Conservation (phyloP, 352 stramenopile species). For the Globisporangium middletonii region DNA sequence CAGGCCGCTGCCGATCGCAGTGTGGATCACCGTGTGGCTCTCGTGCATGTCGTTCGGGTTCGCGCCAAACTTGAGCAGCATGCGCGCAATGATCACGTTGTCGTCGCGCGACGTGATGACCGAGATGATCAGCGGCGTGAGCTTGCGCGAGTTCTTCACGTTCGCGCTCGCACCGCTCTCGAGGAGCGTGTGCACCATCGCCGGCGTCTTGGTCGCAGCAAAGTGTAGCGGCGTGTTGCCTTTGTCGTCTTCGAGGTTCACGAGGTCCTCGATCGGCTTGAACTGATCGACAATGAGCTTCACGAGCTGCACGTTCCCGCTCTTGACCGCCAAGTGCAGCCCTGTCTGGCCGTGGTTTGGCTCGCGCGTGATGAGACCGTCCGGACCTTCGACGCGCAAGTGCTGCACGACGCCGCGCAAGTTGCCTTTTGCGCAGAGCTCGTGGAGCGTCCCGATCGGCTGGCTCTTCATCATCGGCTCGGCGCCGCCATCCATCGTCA, state of each 20-base stretch:
- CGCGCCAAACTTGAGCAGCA: constrained; percentile 84
- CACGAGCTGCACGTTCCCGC: constrained; percentile 72
- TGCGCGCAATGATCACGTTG: constrained; percentile 77
- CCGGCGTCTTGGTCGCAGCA: constrained; percentile 78
- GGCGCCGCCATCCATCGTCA: constrained; percentile 63
- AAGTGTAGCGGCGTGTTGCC: constrained; percentile 85
- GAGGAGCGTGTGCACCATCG: constrained; percentile 78
- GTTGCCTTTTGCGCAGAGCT: constrained; percentile 77
- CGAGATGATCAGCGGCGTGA: constrained; percentile 83
- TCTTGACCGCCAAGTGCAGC: constrained; percentile 79
- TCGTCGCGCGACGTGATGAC: constrained; percentile 84
- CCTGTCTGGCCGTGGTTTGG: constrained; percentile 82
- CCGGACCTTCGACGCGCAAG: constrained; percentile 61
- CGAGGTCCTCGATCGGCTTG: constrained; percentile 68
- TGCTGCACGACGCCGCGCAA: constrained; percentile 71
- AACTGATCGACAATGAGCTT: constrained; percentile 83
- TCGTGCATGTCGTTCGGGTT: constrained; percentile 89
- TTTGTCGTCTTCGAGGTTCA: constrained; percentile 85
- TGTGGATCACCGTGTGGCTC: constrained; percentile 84
- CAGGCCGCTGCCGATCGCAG: constrained; percentile 49
- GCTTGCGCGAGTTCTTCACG: constrained; percentile 82
- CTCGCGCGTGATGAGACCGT: constrained; percentile 62
- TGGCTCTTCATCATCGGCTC: constrained; percentile 71
- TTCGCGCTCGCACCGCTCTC: constrained; percentile 76
- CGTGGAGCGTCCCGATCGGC: constrained; percentile 73